A percentile compares a stretch with the other conserved stretches of the same genome.
Evolutionary conservation across 805 yeast genomes (phyloP).

Genomic region (Clavispora fructus): DNA sequence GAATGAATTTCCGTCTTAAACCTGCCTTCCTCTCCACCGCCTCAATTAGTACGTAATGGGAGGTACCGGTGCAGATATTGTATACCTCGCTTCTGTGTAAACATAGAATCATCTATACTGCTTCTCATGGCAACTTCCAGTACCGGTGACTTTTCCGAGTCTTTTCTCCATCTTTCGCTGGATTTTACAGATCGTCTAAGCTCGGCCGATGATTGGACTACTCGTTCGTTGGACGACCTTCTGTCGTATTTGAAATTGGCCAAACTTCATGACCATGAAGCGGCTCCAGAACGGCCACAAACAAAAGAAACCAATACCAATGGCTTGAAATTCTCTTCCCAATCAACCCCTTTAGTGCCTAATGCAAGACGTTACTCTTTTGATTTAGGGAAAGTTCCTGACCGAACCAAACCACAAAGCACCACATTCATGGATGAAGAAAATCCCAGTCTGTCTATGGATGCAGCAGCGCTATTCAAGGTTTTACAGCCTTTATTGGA

Average conservation of each 20-base stretch:
- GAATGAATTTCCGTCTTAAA: neutral
- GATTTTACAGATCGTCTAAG: constrained; percentile 16
- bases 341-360: constrained; percentile 7
- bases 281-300: neutral
- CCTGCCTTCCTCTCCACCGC: neutral
- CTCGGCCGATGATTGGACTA: constrained; percentile 5
- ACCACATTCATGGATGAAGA: neutral
- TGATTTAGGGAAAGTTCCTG: neutral
- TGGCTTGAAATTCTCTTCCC: constrained; percentile 1
- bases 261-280: constrained; percentile 12
- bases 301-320: neutral
- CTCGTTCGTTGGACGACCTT: constrained; percentile 1
- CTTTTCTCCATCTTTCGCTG: constrained; percentile 24
- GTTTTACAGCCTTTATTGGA: constrained; percentile 9
- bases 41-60: too few species aligned
- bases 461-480: constrained; percentile 6
- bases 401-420: neutral
- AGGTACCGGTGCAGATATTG: neutral
- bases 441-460: neutral
- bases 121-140: constrained; percentile 4
- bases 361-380: neutral
- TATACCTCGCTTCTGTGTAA: neutral
- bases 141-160: constrained; percentile 20
- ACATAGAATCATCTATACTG: neutral
- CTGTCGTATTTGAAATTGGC: constrained; percentile 10